Percentiles rank a stretch among this genome's conserved stretches.
phyloP scores from a whole-genome alignment of 768 basidiomycete genomes.

The Kwoniella mangroviensis region DNA sequence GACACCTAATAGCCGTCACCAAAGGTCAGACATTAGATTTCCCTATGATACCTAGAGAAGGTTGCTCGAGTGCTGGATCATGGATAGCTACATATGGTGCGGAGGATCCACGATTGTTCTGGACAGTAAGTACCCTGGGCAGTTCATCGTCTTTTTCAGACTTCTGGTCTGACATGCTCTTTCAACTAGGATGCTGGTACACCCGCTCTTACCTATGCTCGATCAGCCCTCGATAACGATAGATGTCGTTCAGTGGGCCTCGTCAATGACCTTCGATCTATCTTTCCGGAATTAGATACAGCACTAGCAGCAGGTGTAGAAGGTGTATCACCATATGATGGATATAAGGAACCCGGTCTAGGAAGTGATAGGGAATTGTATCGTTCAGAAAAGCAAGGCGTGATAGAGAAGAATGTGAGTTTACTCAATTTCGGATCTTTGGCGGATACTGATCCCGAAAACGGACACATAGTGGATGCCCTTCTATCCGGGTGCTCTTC shows the following conservation, averaged over 20 bases:
- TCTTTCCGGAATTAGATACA: slow-evolving; percentile 4
- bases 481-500: slow-evolving; percentile 23
- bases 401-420: slow-evolving; percentile 23
- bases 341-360: slow-evolving; percentile 9
- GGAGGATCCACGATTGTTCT: slow-evolving; percentile 28
- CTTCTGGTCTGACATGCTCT: not conserved
- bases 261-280: slow-evolving; percentile 6
- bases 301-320: slow-evolving; percentile 13
- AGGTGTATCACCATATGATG: slow-evolving; percentile 14
- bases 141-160: not conserved
- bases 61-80: slow-evolving; percentile 7
- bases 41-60: slow-evolving; percentile 24
- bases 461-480: slow-evolving; percentile 17
- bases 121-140: slow-evolving; percentile 21
- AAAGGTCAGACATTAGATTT: slow-evolving; percentile 23
- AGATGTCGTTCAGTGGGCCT: slow-evolving; percentile 16
- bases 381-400: slow-evolving; percentile 9
- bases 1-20: slow-evolving; percentile 18
- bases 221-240: slow-evolving; percentile 11
- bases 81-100: slow-evolving; percentile 25
- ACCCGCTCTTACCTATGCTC: slow-evolving; percentile 14
- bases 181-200: slow-evolving; percentile 16
- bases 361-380: slow-evolving; percentile 7
- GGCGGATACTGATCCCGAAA: not conserved
- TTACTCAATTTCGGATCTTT: not conserved